Conservation (phyloP, 331 rosid genomes). For the Phaseolus coccineus region DNA sequence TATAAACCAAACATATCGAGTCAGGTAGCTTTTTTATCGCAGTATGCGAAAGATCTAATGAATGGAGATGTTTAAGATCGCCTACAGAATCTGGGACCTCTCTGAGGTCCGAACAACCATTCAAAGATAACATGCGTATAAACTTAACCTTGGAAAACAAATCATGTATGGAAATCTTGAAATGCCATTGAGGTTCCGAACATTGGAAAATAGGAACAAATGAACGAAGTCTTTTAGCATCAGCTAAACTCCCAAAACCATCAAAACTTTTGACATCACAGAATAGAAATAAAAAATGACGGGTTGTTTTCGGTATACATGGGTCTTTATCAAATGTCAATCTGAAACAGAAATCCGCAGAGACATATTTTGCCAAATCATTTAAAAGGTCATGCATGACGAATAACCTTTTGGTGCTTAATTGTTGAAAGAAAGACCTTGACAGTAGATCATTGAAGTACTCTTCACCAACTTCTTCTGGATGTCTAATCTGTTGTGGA, state of each 20-base stretch:
- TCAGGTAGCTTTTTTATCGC: neutral
- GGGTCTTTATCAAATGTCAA: neutral
- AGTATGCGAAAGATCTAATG: neutral
- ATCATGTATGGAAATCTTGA: neutral
- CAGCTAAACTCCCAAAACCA: neutral
- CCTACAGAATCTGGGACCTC: neutral
- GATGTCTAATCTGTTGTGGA: neutral
- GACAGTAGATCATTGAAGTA: neutral
- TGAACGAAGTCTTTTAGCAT: neutral
- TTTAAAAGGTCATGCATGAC: neutral
- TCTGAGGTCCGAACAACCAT: too few relatives aligned
- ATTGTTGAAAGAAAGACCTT: neutral
- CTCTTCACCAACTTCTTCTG: neutral
- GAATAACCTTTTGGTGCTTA: fast-evolving
- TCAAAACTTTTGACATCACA: fast-evolving
- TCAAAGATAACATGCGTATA: neutral
- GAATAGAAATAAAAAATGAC: neutral
- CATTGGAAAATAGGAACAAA: neutral
- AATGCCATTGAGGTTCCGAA: too few relatives aligned
- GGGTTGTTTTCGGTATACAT: neutral
- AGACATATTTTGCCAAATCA: neutral
- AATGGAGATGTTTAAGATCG: neutral
- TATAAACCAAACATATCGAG: neutral
- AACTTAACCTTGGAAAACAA: neutral
- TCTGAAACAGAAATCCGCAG: neutral